Evolutionary conservation across 2,329 filamentous ascomycete genomes (phyloP).

Genomic region (Ophiostoma novo-ulmi): DNA sequence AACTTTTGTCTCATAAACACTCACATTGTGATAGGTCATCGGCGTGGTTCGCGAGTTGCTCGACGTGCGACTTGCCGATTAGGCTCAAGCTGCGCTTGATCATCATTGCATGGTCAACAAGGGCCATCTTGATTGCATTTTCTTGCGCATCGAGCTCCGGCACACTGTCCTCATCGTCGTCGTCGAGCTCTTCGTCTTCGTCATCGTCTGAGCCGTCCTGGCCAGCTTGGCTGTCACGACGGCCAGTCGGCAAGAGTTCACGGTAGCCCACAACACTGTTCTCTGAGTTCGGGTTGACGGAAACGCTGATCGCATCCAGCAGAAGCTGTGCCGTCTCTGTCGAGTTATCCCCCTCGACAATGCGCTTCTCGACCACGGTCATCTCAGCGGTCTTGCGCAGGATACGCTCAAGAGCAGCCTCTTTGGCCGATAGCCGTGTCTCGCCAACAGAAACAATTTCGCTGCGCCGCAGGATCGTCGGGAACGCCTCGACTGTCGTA

Average conservation of each 20-base stretch:
- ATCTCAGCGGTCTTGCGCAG: slow-evolving; percentile 88
- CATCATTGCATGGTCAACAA: slow-evolving; percentile 84
- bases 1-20: slow-evolving; percentile 33
- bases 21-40: slow-evolving; percentile 61
- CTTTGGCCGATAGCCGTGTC: slow-evolving; percentile 64
- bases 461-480: slow-evolving; percentile 81
- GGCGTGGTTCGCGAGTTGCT: slow-evolving; percentile 50
- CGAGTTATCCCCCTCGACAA: slow-evolving; percentile 59
- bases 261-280: slow-evolving; percentile 75
- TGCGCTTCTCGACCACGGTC: slow-evolving; percentile 65
- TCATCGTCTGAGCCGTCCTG: slow-evolving; percentile 36
- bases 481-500: slow-evolving; percentile 78
- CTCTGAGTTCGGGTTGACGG: slow-evolving; percentile 69
- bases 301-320: slow-evolving; percentile 69
- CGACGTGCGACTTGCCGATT: slow-evolving; percentile 60
- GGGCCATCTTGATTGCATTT: slow-evolving; percentile 73
- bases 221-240: slow-evolving; percentile 30
- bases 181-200: slow-evolving; percentile 39
- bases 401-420: slow-evolving; percentile 87
- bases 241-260: slow-evolving; percentile 58
- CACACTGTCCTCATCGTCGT: slow-evolving; percentile 41
- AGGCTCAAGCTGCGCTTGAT: slow-evolving; percentile 74
- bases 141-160: slow-evolving; percentile 57
- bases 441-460: slow-evolving; percentile 70
- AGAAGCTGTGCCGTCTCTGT: slow-evolving; percentile 63